Evolutionary conservation across 2,329 filamentous ascomycete genomes (phyloP), one percentile per base, ranked within the genome.

Genomic region (Pseudocercospora cruenta): DNA sequence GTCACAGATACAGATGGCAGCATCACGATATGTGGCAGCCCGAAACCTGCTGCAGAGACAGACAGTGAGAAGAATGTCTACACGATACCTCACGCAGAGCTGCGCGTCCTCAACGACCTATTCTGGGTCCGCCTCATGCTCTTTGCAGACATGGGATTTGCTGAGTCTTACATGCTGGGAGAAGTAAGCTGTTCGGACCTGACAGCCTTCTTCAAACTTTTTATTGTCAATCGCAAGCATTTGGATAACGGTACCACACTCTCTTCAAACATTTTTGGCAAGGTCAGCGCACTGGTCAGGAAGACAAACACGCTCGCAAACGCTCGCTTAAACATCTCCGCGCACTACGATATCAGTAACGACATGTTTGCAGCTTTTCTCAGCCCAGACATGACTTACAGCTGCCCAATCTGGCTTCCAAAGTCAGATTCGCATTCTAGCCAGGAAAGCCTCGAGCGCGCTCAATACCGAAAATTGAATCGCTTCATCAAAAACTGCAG

Each of bases 301-400:
- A 76, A 78, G 53, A 82, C 79, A 53, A 83, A 83, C 72, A 83
- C 81, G 22, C 79, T 83, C 16, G 78, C 79, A 62, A 83, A 82
- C 64, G 86, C 88, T 10, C 82, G 87, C 10, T 80, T 91, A 51
- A 91, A 93, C 74, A 88, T 91, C 60, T 85, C 85, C 2, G 89
- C 89, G 4, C 90, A 93, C 70, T 93, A 93, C 75, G 90, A 93
- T 72, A 90, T 92, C 68, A 89, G 87, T 69, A 92, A 92, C 73
- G 87, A 88, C 65, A 91, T 92, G 88, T 92, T 92, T 72, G 87
- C 88, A 5, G 88, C 89, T 0, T 92, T 92, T 70, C 81, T 92
- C 28, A 91, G 88, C 0, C 82, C 86, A n/a, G 90, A 92, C 73
- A 92, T 92, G 90, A 91, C 89, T 3, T 92, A 91, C 72, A 91